These are phyloP conservation scores for Penicillium sp. DNA, from an alignment of 2,329 filamentous ascomycete genomes.

Conservation along the genomic window DNA sequence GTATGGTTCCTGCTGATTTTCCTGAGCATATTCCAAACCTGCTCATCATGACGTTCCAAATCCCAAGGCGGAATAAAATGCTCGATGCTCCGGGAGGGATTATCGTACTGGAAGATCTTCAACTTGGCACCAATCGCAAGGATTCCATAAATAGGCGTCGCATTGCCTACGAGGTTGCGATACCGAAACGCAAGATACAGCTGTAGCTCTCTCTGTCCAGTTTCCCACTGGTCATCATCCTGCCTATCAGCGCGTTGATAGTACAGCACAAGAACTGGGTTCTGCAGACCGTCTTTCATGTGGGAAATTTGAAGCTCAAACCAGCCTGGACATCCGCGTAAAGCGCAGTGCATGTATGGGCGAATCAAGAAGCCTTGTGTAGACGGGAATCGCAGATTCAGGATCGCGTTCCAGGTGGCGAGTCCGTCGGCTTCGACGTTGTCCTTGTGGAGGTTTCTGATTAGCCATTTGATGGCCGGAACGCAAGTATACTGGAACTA, in stretches of 20 bases:
- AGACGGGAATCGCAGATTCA: neutral
- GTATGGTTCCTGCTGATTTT: neutral
- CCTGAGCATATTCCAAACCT: neutral
- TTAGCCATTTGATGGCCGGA: neutral
- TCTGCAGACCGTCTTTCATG: neutral
- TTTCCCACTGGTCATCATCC: neutral
- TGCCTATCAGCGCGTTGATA: neutral
- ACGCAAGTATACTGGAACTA: neutral
- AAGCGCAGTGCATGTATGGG: neutral
- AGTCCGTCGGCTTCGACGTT: neutral
- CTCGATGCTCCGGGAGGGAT: neutral
- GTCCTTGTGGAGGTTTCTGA: neutral
- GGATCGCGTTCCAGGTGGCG: neutral
- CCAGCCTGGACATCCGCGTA: neutral
- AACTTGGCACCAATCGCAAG: neutral
- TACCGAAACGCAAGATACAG: neutral
- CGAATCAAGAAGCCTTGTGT: neutral
- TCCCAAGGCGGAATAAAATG: conserved; percentile 1
- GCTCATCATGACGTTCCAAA: neutral
- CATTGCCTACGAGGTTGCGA: neutral
- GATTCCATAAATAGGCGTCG: neutral
- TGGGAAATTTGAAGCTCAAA: neutral
- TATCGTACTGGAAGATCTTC: neutral
- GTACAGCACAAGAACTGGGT: neutral
- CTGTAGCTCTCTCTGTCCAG: neutral